Evolutionary conservation across 352 stramenopile genomes (phyloP).

Genomic region (Aphanomyces euteiches): DNA sequence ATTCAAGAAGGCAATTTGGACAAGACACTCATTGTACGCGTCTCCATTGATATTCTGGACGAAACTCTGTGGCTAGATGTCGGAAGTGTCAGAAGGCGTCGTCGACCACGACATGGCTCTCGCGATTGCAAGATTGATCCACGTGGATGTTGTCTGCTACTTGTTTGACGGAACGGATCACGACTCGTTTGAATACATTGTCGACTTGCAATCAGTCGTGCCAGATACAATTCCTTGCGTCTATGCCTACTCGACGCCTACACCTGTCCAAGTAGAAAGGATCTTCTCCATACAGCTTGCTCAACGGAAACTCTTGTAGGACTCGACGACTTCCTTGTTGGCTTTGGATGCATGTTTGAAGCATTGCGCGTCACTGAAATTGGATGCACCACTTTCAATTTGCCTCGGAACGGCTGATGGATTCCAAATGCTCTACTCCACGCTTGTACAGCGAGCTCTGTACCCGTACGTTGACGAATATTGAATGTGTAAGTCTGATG

Average conservation of each 20-base stretch:
- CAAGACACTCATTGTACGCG: conserved; percentile 21
- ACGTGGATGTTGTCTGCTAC: conserved; percentile 31
- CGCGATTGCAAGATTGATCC: conserved; percentile 21
- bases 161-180: conserved; percentile 28
- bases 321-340: neutral
- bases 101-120: conserved; percentile 16
- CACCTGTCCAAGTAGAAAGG: conserved; percentile 1
- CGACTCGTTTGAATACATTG: conserved; percentile 30
- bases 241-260: conserved; percentile 22
- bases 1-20: conserved; percentile 13
- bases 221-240: conserved; percentile 30
- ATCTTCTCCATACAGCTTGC: neutral
- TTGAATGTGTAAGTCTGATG: conserved; percentile 9
- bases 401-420: conserved; percentile 4
- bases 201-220: conserved; percentile 14
- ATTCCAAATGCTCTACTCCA: conserved; percentile 20
- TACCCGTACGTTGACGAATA: conserved; percentile 12
- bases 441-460: conserved; percentile 22
- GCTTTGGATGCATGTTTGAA: conserved; percentile 2
- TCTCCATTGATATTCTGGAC: neutral
- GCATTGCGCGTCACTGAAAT: conserved; percentile 16
- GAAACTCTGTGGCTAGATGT: conserved; percentile 15
- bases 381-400: conserved; percentile 11
- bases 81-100: conserved; percentile 27
- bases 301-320: neutral